phyloP scores from a whole-genome alignment of 2,329 filamentous ascomycete species.

The Fusarium brevicatenulatum region DNA sequence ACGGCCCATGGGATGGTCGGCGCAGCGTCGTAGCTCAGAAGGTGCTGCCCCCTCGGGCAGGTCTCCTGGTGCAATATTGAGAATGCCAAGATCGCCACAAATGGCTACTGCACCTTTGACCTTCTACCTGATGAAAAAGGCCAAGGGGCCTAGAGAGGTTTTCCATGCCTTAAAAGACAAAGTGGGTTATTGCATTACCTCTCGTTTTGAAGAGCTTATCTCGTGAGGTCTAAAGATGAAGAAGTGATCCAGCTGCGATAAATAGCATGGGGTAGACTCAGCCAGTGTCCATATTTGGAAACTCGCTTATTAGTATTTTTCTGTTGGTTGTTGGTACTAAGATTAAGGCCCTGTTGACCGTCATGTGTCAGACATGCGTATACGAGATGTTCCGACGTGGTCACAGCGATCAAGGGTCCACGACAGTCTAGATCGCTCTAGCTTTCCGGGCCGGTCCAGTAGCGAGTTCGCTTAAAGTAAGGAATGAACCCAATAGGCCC shows the following conservation, averaged over 20 bases:
- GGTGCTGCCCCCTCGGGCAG: too few relatives aligned
- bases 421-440: not conserved
- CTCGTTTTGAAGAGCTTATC: not conserved
- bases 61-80: too few relatives aligned
- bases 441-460: not conserved
- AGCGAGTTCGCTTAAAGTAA: not conserved
- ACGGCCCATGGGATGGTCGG: too few relatives aligned
- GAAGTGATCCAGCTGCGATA: too few relatives aligned
- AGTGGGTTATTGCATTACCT: too few relatives aligned
- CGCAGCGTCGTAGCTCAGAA: too few relatives aligned
- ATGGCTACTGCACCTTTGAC: too few relatives aligned
- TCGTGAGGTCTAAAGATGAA: not conserved
- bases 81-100: too few relatives aligned
- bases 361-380: not conserved
- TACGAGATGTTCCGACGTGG: not conserved
- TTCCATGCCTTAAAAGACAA: too few relatives aligned
- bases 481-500: not conserved
- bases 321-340: not conserved
- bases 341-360: not conserved
- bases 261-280: not conserved
- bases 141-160: too few relatives aligned
- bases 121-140: too few relatives aligned
- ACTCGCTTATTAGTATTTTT: not conserved
- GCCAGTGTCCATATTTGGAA: fast-evolving
- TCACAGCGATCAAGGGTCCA: not conserved